These are phyloP conservation scores for Sechiopsis laciniata DNA, from an alignment of 306 rosid genomes.

Conservation along the genomic window DNA sequence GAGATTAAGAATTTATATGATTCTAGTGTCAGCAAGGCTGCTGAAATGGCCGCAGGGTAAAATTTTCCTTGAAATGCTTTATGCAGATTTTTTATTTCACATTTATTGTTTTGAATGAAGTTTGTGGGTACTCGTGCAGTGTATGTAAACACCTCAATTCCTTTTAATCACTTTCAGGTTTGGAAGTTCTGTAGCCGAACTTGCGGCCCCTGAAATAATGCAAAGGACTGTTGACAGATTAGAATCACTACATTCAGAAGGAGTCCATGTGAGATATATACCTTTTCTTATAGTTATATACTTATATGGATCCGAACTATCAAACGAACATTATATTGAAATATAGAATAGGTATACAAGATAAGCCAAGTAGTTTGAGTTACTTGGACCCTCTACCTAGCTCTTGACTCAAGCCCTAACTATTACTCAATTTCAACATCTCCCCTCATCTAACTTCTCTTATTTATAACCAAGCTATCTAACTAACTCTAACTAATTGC, in stretches of 20 bases:
- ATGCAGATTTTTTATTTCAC: slow-evolving; percentile 12
- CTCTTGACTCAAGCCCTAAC: too few relatives aligned
- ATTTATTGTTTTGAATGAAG: not conserved
- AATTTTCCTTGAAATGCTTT: not conserved
- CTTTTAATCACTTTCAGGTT: slow-evolving; percentile 50
- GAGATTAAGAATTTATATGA: slow-evolving; percentile 82
- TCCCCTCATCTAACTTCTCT: too few relatives aligned
- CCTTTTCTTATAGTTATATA: too few relatives aligned
- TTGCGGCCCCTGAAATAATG: slow-evolving; percentile 65
- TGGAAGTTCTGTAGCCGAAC: slow-evolving; percentile 65
- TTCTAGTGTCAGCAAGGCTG: slow-evolving; percentile 88
- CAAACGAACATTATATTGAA: too few relatives aligned
- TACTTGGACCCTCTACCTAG: too few relatives aligned
- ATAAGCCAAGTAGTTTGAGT: too few relatives aligned
- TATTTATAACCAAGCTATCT: too few relatives aligned
- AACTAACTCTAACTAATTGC: too few relatives aligned
- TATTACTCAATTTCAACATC: too few relatives aligned
- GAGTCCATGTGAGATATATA: slow-evolving; percentile 61
- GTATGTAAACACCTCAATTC: not conserved
- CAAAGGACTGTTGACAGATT: slow-evolving; percentile 76
- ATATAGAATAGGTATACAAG: too few relatives aligned
- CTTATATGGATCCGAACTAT: too few relatives aligned
- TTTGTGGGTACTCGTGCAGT: not conserved
- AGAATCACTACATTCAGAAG: slow-evolving; percentile 93
- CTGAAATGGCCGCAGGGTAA: slow-evolving; percentile 98